phyloP scores from a whole-genome alignment of 2,329 filamentous ascomycete genomes.

The Verticillium tricorpus region DNA sequence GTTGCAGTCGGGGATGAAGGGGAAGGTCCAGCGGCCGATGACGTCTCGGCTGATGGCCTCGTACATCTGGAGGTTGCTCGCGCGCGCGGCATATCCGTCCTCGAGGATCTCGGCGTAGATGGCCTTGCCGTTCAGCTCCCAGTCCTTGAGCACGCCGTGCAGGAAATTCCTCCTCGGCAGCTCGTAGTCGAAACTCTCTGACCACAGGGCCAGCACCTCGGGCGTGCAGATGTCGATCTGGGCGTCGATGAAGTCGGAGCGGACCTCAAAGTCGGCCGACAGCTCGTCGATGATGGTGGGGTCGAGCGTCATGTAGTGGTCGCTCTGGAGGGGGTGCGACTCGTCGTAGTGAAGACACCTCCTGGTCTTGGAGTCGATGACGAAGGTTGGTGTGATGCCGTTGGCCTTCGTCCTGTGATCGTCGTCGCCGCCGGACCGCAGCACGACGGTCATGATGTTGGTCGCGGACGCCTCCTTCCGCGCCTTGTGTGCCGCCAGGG shows the following conservation, averaged over 20 bases:
- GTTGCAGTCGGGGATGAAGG: conserved; percentile 86
- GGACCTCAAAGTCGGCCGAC: conserved; percentile 70
- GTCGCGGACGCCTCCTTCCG: conserved; percentile 82
- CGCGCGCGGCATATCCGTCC: conserved; percentile 80
- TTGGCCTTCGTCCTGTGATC: conserved; percentile 74
- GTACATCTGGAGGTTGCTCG: conserved; percentile 82
- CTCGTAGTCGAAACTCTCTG: conserved; percentile 96
- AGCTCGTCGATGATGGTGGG: conserved; percentile 70
- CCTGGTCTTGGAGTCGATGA: conserved; percentile 74
- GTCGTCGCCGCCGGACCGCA: conserved; percentile 68
- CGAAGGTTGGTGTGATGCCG: conserved; percentile 75
- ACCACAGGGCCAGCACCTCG: conserved; percentile 91
- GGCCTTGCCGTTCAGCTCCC: conserved; percentile 95
- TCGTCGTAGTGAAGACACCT: conserved; percentile 94
- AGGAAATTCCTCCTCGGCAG: conserved; percentile 83
- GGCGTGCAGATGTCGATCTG: conserved; percentile 97
- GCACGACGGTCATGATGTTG: conserved; percentile 95
- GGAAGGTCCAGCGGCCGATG: conserved; percentile 82
- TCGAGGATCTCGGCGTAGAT: conserved; percentile 84
- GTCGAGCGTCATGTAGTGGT: conserved; percentile 68
- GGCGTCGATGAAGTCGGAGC: conserved; percentile 86
- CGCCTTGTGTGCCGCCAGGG: conserved; percentile 73
- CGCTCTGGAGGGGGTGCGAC: conserved; percentile 64
- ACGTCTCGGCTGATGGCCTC: conserved; percentile 84
- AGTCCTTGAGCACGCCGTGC: conserved; percentile 91